A percentile compares a stretch with the other conserved stretches of the same genome.
Conservation (phyloP, 495 filamentous ascomycete species). For the Podospora pseudoanserina region DNA sequence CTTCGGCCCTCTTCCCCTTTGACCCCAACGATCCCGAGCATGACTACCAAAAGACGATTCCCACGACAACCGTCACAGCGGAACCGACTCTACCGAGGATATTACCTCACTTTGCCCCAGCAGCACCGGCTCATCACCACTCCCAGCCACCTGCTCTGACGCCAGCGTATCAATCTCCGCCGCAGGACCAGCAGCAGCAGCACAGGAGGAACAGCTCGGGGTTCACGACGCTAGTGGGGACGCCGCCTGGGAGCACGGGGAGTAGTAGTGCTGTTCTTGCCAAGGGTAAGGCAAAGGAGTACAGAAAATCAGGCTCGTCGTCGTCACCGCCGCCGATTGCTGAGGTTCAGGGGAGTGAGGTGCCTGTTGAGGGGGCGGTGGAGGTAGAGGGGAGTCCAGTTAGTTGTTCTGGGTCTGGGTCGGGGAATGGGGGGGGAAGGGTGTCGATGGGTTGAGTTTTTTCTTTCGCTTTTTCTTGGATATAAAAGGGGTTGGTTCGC, state of each 20-base stretch:
- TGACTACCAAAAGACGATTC: not conserved
- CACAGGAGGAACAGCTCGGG: conserved; percentile 16
- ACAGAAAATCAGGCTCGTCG: not conserved
- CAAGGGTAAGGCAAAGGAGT: not conserved
- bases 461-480: not conserved
- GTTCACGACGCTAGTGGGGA: conserved; percentile 15
- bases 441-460: not conserved
- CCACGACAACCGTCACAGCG: not conserved
- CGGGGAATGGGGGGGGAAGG: too few species aligned
- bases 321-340: not conserved
- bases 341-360: conserved; percentile 3
- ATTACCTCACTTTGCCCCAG: conserved; percentile 18
- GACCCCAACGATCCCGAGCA: conserved; percentile 6
- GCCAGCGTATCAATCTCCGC: conserved; percentile 8
- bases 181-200: not conserved
- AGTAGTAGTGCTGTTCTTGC: not conserved
- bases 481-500: not conserved
- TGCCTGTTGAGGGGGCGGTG: not conserved
- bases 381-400: not conserved
- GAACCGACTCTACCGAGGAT: conserved; percentile 16
- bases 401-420: not conserved
- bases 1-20: conserved; percentile 6
- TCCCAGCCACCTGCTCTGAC: conserved; percentile 7
- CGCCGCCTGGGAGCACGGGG: not conserved
- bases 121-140: conserved; percentile 12